Conservation (phyloP, 768 basidiomycete genomes). For the Podaxis carcinomalis region DNA sequence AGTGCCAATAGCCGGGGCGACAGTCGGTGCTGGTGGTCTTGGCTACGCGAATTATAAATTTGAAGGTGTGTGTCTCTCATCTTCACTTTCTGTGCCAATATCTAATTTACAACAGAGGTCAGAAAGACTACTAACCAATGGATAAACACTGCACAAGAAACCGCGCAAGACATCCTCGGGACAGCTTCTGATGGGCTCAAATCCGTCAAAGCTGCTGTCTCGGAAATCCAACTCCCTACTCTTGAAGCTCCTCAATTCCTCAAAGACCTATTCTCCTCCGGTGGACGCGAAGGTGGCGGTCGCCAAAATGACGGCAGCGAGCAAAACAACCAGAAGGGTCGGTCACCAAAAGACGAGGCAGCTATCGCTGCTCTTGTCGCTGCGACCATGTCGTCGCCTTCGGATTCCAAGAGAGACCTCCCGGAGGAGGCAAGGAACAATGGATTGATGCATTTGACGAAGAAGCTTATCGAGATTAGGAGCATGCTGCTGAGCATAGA, state of each 20-base stretch:
- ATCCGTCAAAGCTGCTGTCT: slow-evolving; percentile 52
- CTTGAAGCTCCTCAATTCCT: slow-evolving; percentile 63
- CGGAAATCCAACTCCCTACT: slow-evolving; percentile 53
- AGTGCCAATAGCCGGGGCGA: slow-evolving; percentile 84
- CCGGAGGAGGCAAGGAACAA: slow-evolving; percentile 55
- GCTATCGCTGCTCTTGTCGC: slow-evolving; percentile 73
- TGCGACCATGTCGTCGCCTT: slow-evolving; percentile 74
- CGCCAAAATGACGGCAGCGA: slow-evolving; percentile 27
- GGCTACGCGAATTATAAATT: slow-evolving; percentile 97
- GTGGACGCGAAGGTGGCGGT: slow-evolving; percentile 23
- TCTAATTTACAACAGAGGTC: slow-evolving; percentile 49
- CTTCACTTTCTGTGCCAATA: background rate
- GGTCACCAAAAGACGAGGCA: slow-evolving; percentile 54
- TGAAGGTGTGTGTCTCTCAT: slow-evolving; percentile 58
- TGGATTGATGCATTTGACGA: slow-evolving; percentile 89
- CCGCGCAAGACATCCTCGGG: slow-evolving; percentile 66
- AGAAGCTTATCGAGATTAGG: slow-evolving; percentile 94
- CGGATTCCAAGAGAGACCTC: slow-evolving; percentile 47
- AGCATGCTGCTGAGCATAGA: slow-evolving; percentile 94
- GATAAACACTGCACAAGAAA: slow-evolving; percentile 61
- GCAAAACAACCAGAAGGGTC: slow-evolving; percentile 33
- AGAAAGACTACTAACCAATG: slow-evolving; percentile 64
- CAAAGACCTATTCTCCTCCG: slow-evolving; percentile 53
- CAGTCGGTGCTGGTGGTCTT: slow-evolving; percentile 85
- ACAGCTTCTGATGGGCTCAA: slow-evolving; percentile 70